Evolutionary conservation across 352 stramenopile species (phyloP), one percentile per base, ranked within the genome.

Genomic region (Phytophthora boehmeriae): DNA sequence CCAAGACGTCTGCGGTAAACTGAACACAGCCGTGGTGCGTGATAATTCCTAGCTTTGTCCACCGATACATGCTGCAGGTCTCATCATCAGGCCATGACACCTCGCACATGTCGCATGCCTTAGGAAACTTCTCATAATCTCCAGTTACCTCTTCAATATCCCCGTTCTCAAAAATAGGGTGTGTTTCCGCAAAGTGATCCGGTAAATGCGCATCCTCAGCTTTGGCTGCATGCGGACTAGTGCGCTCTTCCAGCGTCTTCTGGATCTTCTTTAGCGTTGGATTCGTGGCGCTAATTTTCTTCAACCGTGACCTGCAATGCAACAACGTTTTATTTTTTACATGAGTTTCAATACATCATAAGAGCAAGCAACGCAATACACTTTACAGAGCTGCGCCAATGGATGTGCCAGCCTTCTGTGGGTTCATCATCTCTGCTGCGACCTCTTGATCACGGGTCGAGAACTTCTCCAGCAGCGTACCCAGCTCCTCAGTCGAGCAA

Each of bases 51-150:
- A 81, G 50, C 25, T 71, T 74, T 28, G 60, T 78, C 52, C 86
- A 71, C 10, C 69, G 69, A 42, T 76, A 83, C 85, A 94, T 91
- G 32, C 56, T 78, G 1, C 66, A 63, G 0, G 68, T 70, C 1
- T 68, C 76, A 27, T 89, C 83, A 23, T 92, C 85, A 8, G 85
- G 85, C 85, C 85, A 94, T 8, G 85, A 94, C 2, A 94, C 85
- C 34, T 92, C 85, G 25, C 85, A 94, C 67, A 92, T 83, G 49
- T 94, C 85, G 56, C 85, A 94, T 41, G 80, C 82, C 53, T 25
- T 67, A 4, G 58, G 66, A 10, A 28, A 32, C 10, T 53, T 56
- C 30, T 27, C 30, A n/a, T 14, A 54, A 23, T 57, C 56, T 47
- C 41, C 55, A 3, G 63, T 66, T 4, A 90, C 70, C n/a, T 89